These are phyloP conservation scores for Arachis monticola DNA, from an alignment of 331 rosid species.

Conservation along the genomic window DNA sequence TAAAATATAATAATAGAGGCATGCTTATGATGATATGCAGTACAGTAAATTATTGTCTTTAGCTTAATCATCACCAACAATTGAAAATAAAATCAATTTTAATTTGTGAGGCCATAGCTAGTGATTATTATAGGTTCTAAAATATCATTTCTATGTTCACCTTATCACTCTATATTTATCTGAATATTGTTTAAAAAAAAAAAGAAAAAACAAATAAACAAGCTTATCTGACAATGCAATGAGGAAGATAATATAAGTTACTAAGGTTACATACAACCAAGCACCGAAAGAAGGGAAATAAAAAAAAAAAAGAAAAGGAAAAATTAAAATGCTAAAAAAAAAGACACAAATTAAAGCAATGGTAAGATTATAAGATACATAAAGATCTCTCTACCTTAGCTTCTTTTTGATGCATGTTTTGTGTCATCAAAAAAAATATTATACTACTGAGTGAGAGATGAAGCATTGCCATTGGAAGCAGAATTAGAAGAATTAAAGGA, in stretches of 20 bases:
- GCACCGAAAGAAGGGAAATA: neutral
- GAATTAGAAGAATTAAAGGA: constrained; percentile 36
- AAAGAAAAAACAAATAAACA: neutral
- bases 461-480: constrained; percentile 65
- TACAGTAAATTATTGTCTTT: neutral
- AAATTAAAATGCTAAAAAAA: neutral
- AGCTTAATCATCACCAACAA: neutral
- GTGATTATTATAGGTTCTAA: neutral
- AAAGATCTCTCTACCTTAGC: neutral
- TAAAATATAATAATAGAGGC: neutral
- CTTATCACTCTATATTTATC: neutral
- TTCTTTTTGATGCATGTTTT: neutral
- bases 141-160: neutral
- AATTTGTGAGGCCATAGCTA: neutral
- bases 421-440: too few species aligned
- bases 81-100: neutral
- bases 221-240: neutral
- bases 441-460: constrained; percentile 72
- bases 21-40: neutral
- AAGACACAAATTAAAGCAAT: neutral
- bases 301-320: neutral
- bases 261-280: constrained; percentile 27
- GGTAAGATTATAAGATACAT: constrained; percentile 3
- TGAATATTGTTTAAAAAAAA: neutral
- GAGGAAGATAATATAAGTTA: neutral